phyloP scores from a whole-genome alignment of 139 green algal genomes.

The Chlamydomonas eustigma region DNA sequence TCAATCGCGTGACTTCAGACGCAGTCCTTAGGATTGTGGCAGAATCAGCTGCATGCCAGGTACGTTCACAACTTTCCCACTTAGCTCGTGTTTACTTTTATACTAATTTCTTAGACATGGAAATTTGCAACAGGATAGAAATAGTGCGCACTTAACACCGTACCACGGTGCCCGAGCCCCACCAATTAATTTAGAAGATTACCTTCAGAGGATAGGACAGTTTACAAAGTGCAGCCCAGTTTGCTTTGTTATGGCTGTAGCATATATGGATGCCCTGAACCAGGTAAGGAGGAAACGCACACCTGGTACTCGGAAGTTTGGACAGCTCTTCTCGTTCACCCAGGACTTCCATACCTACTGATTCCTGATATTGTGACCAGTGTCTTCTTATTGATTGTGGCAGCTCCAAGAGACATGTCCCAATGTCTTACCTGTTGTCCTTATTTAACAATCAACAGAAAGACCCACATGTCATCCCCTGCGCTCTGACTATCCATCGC shows the following conservation, averaged over 20 bases:
- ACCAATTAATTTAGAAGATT: slow-evolving; percentile 59
- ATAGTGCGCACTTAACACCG: slow-evolving; percentile 23
- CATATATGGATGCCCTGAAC: slow-evolving; percentile 58
- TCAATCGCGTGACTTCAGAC: neutral
- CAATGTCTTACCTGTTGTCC: too few relatives aligned
- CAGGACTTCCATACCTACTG: neutral
- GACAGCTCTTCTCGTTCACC: neutral
- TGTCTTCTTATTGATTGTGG: too few relatives aligned
- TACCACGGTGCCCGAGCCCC: slow-evolving; percentile 65
- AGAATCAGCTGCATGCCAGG: neutral
- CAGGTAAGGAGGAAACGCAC: neutral
- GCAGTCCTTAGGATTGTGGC: neutral
- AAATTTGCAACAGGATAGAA: neutral
- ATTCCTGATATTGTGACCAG: too few relatives aligned
- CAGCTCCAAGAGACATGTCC: too few relatives aligned
- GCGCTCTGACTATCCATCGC: slow-evolving; percentile 61
- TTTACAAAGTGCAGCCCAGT: slow-evolving; percentile 74
- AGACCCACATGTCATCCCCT: neutral
- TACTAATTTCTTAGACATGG: neutral
- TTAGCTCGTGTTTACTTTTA: neutral
- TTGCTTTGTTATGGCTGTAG: slow-evolving; percentile 64
- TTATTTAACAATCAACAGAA: slow-evolving; percentile 3
- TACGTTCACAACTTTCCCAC: neutral
- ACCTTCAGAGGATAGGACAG: slow-evolving; percentile 64
- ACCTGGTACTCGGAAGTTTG: too few relatives aligned